Evolutionary conservation across 2,329 filamentous ascomycete genomes (phyloP).

Genomic region (Ceratocystis papillata): DNA sequence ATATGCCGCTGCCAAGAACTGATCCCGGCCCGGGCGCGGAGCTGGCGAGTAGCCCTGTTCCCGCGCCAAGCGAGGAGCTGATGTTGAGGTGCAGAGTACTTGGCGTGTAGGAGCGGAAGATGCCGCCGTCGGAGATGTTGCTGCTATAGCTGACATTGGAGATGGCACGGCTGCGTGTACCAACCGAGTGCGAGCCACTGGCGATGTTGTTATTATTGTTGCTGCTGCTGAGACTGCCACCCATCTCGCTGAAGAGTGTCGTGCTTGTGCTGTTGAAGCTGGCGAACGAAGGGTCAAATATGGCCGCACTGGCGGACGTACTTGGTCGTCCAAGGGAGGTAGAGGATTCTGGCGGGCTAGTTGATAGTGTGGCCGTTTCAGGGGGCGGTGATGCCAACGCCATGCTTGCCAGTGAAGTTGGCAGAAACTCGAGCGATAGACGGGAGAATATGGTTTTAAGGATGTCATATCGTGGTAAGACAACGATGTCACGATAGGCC

Average conservation of each 20-base stretch:
- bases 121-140: constrained; percentile 33
- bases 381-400: constrained; percentile 44
- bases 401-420: constrained; percentile 42
- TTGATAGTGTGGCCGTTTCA: constrained; percentile 37
- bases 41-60: neutral
- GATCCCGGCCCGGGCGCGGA: neutral
- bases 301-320: constrained; percentile 52
- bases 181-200: constrained; percentile 31
- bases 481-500: constrained; percentile 77
- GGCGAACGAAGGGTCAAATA: constrained; percentile 49
- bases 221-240: constrained; percentile 53
- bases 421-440: constrained; percentile 68
- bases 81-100: constrained; percentile 33
- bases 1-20: constrained; percentile 21
- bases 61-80: constrained; percentile 26
- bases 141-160: constrained; percentile 66
- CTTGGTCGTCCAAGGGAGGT: constrained; percentile 47
- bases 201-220: constrained; percentile 81
- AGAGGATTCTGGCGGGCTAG: constrained; percentile 42
- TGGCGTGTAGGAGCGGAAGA: constrained; percentile 43
- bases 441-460: constrained; percentile 85
- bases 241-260: constrained; percentile 57
- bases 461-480: constrained; percentile 77
- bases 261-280: constrained; percentile 73
- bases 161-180: constrained; percentile 60